These are phyloP conservation scores for Tagetes patula DNA, from an alignment of 129 eudicot species.

Conservation along the genomic window DNA sequence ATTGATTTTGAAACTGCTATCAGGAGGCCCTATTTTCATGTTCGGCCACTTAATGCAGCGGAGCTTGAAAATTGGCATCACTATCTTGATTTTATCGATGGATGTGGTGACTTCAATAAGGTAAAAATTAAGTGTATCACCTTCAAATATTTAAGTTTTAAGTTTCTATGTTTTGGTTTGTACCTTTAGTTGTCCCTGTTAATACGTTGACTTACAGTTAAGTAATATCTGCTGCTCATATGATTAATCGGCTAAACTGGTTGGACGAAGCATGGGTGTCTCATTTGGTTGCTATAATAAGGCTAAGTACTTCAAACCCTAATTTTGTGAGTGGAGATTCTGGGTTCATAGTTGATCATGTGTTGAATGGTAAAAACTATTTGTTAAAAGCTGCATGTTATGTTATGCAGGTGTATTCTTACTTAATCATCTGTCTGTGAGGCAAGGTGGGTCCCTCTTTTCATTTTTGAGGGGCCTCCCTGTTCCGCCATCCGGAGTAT, in stretches of 20 bases:
- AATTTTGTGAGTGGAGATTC: conserved; percentile 94
- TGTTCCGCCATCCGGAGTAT: conserved; percentile 87
- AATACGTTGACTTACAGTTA: conserved; percentile 98
- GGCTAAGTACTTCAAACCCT: conserved; percentile 99
- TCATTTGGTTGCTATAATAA: conserved; percentile 89
- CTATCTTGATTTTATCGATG: conserved; percentile 93
- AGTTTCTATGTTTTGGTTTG: conserved; percentile 39
- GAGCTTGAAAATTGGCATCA: conserved; percentile 99
- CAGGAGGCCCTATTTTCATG: conserved; percentile 97
- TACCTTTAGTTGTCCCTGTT: conserved; percentile 88
- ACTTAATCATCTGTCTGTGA: conserved; percentile 96
- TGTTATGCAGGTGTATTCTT: conserved; percentile 99
- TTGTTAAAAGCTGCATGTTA: conserved; percentile 87
- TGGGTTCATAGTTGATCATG: conserved; percentile 72
- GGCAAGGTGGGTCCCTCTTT: conserved; percentile 98
- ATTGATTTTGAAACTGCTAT: conserved; percentile 96
- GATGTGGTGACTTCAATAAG: conserved; percentile 85
- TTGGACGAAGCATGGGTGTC: conserved; percentile 98
- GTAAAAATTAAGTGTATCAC: conserved; percentile 46
- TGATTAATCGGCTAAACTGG: conserved; percentile 94
- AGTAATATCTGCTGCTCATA: conserved; percentile 93
- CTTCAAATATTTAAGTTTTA: conserved; percentile 34
- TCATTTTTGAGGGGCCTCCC: conserved; percentile 97
- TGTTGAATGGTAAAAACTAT: conserved; percentile 53
- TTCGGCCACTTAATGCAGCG: conserved; percentile 80